Conservation (phyloP, 2,329 filamentous ascomycete genomes). For the Aspergillus unguis region DNA sequence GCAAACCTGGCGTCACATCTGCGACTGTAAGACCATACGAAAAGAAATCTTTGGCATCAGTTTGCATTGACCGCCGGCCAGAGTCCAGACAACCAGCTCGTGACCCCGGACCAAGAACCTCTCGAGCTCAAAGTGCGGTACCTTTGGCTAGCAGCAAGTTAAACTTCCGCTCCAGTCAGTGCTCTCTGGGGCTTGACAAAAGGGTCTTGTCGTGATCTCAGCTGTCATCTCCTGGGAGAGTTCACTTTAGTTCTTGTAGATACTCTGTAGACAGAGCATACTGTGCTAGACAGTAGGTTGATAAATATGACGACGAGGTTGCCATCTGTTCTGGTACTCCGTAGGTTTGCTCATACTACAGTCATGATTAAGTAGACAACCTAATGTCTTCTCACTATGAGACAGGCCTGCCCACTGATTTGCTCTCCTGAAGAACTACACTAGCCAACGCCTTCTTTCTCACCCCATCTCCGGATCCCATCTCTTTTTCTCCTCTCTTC, state of each 20-base stretch:
- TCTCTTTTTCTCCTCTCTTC: constrained; percentile 10
- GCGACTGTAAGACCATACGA: too few relatives aligned
- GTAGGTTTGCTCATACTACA: constrained; percentile 3
- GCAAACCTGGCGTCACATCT: too few relatives aligned
- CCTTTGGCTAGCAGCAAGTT: constrained; percentile 18
- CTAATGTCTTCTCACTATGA: neutral
- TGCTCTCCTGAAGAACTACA: constrained; percentile 6
- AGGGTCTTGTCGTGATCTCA: constrained; percentile 10
- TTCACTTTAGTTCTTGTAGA: too few relatives aligned
- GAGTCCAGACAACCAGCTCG: neutral
- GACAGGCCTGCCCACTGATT: neutral
- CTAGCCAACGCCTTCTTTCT: constrained; percentile 10
- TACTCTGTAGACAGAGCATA: neutral
- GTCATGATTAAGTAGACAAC: constrained; percentile 5
- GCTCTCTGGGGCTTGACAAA: constrained; percentile 3
- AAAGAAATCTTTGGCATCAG: too few relatives aligned
- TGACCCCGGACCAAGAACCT: constrained; percentile 15
- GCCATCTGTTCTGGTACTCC: neutral
- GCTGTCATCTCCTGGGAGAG: neutral
- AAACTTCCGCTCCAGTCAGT: constrained; percentile 6
- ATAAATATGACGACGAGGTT: constrained; percentile 2
- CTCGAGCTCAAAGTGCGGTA: constrained; percentile 18
- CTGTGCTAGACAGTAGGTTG: neutral
- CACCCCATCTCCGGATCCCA: constrained; percentile 9
- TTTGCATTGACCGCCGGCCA: too few relatives aligned